Evolutionary conservation across 495 filamentous ascomycete genomes (phyloP).

Genomic region (Xeromyces bisporus): DNA sequence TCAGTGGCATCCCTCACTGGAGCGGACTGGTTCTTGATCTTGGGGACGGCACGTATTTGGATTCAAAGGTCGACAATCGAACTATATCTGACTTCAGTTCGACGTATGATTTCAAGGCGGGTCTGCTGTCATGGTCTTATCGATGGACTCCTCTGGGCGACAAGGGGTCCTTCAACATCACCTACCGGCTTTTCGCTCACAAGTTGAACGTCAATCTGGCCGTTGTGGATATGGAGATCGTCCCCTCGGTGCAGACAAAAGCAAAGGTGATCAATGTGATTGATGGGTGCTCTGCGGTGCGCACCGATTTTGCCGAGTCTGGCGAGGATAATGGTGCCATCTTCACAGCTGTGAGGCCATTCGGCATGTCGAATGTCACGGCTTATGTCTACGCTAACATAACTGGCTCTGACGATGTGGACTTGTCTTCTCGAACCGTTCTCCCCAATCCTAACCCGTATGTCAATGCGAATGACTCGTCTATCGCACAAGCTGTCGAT

Average conservation of each 20-base stretch:
- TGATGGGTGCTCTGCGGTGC: constrained; percentile 40
- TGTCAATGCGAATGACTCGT: constrained; percentile 37
- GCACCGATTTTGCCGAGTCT: constrained; percentile 37
- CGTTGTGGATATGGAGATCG: constrained; percentile 40
- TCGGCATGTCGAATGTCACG: constrained; percentile 36
- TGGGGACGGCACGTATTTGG: constrained; percentile 34
- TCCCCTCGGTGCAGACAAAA: constrained; percentile 27
- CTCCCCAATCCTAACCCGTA: constrained; percentile 28
- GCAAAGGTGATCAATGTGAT: constrained; percentile 40
- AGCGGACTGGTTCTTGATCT: constrained; percentile 42
- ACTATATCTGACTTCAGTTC: constrained; percentile 46
- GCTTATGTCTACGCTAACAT: constrained; percentile 40
- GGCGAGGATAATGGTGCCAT: constrained; percentile 32
- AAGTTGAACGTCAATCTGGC: constrained; percentile 47
- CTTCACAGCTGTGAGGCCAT: constrained; percentile 40
- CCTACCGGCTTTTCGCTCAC: constrained; percentile 42
- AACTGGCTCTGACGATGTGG: constrained; percentile 26
- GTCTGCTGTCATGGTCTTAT: constrained; percentile 45
- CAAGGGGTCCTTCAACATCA: constrained; percentile 34
- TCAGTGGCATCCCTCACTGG: constrained; percentile 61
- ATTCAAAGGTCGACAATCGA: constrained; percentile 41
- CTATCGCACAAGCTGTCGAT: constrained; percentile 38
- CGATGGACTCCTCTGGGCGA: constrained; percentile 42
- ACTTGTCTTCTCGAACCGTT: constrained; percentile 28
- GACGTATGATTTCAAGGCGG: constrained; percentile 44